Percentiles rank a stretch among this genome's conserved stretches.
Conservation (phyloP, 495 filamentous ascomycete species). For the Bacidia rubella region DNA sequence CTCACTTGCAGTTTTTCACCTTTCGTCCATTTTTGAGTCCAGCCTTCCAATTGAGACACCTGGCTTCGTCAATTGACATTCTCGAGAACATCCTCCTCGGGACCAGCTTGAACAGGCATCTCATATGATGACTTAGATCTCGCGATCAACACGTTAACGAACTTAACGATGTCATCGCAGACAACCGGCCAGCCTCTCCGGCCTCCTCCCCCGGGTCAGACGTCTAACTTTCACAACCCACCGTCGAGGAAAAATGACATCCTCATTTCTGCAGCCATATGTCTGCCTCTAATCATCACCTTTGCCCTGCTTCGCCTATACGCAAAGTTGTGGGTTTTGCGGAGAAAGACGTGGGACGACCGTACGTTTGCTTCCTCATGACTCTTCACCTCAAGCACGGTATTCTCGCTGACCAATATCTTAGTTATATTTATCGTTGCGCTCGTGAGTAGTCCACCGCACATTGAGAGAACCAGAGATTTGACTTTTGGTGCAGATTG, state of each 20-base stretch:
- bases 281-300: neutral
- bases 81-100: too few relatives aligned
- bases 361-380: neutral
- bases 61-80: too few relatives aligned
- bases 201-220: conserved; percentile 5
- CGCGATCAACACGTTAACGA: too few relatives aligned
- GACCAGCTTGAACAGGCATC: too few relatives aligned
- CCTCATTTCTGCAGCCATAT: conserved; percentile 1
- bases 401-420: neutral
- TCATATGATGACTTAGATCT: too few relatives aligned
- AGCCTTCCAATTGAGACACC: too few relatives aligned
- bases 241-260: neutral
- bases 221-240: conserved; percentile 5
- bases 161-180: too few relatives aligned
- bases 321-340: neutral
- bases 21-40: too few relatives aligned
- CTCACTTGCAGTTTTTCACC: too few relatives aligned
- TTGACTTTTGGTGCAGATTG: neutral
- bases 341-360: neutral
- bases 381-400: neutral
- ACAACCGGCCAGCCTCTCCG: conserved; percentile 1
- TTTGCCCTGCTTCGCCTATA: conserved; percentile 4
- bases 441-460: neutral
- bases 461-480: neutral
- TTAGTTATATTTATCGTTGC: neutral